A percentile compares a stretch with the other conserved stretches of the same genome.
These are phyloP conservation scores for Phytophthora citrophthora DNA, from an alignment of 352 stramenopile genomes.

Conservation along the genomic window DNA sequence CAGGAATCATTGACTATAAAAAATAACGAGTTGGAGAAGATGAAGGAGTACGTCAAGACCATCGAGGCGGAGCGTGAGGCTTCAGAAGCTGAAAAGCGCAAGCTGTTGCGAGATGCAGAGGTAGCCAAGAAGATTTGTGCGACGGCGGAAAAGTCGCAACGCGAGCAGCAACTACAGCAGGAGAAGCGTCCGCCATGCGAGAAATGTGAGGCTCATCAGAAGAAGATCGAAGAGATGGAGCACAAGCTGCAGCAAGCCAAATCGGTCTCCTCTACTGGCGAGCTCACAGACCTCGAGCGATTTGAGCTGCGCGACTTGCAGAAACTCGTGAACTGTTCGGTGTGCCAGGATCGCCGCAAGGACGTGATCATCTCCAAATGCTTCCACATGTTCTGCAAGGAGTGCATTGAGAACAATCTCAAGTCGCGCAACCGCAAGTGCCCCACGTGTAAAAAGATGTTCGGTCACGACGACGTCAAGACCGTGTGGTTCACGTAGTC, in stretches of 20 bases:
- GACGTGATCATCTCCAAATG: conserved; percentile 91
- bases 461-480: conserved; percentile 90
- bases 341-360: conserved; percentile 87
- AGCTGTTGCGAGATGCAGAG: conserved; percentile 61
- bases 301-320: conserved; percentile 85
- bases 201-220: conserved; percentile 56
- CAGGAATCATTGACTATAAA: conserved; percentile 64
- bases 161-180: conserved; percentile 58
- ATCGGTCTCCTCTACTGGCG: conserved; percentile 31
- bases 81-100: conserved; percentile 61
- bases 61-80: conserved; percentile 62
- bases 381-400: conserved; percentile 90
- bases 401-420: conserved; percentile 89
- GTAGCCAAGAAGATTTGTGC: conserved; percentile 72
- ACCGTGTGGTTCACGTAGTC: conserved; percentile 83
- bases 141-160: conserved; percentile 54
- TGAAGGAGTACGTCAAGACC: conserved; percentile 70
- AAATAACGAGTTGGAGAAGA: conserved; percentile 65
- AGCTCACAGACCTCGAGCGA: conserved; percentile 75
- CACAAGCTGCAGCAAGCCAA: conserved; percentile 50
- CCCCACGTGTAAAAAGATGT: conserved; percentile 92
- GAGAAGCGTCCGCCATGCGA: conserved; percentile 65
- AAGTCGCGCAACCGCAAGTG: conserved; percentile 91
- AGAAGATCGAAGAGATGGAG: conserved; percentile 61
- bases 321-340: conserved; percentile 86